Evolutionary conservation across 163 green algal genomes (phyloP), one percentile per base, ranked within the genome.

Genomic region (Coccomyxa subellipsoidea): DNA sequence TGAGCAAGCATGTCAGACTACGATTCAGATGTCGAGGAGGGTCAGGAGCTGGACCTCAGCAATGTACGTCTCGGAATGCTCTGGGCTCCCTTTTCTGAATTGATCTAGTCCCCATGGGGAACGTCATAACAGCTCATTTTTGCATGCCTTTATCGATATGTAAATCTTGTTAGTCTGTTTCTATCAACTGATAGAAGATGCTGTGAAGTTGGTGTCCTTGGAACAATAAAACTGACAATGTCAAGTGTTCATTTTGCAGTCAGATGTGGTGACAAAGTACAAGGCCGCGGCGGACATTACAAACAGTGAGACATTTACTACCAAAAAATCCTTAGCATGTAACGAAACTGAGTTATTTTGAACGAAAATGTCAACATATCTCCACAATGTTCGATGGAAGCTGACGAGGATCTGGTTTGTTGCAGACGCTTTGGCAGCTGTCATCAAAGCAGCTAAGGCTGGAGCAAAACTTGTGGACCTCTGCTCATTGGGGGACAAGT

Each of bases 251-350:
- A 3, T 78, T 9, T 25, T 82, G 82, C 90, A 96, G 91, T 91
- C 93, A 38, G 95, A 98, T 87, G 97, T 99, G 31, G 96, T 99
- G 3, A 99, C 95, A 66, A 99, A 99, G 90, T 99, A 99, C 93
- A 99, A 99, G 88, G 92, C 93, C 47, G 96, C 97, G 8, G 93
- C 96, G 23, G 96, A 99, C 78, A 98, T 99, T 82, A 92, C 90
- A 72, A 99, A 99, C 87, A 95, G 96, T 99, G 82, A 88, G 94
- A 78, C 25, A n/a, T 35, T 23, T 8, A n/a, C n/a, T 47, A 35
- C 10, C 0, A 31, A 4, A n/a, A 66, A 54, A 38, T 73, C 31
- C 47, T 66, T 29, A 29, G 47, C n/a, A n/a, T n/a, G n/a, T n/a
- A 66, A 66, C 12, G 69, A 75, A 37, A 8, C 25, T 75, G 69